Evolutionary conservation across 306 rosid genomes (phyloP), one percentile per base, ranked within the genome.

Genomic region (Medicago ruthenica): DNA sequence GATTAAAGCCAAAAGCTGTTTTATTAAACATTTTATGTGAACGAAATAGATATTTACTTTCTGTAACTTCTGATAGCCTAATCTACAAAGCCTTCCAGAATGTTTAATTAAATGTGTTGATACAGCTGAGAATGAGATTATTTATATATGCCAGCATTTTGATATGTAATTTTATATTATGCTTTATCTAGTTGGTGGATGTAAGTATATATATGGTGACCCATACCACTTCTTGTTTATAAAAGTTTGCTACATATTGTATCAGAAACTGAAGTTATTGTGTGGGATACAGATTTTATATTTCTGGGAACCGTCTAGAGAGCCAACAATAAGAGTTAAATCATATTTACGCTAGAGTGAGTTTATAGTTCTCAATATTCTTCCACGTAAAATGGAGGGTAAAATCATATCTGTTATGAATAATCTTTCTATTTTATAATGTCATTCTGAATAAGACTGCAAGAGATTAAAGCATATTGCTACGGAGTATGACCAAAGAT

Each of bases 11-110:
- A 47, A 70, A 59, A 71, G 47, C 45, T 48, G 40, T 20, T 64
- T 45, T 71, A 55, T 44, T 22, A 57, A 42, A 71, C 37, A 66
- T 41, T 71, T 66, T n/a, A 48, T 45, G 53, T 18, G 13, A 55
- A 64, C 13, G 15, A 57, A 79, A 71, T 63, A 51, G 75, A 51
- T 65, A 55, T 57, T 21, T 68, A 68, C 50, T 61, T 34, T 41
- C 57, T 16, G 51, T 48, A 71, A 77, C 68, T 58, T 31, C 14
- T 7, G 62, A 45, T 37, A 31, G 70, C 81, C 78, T 54, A 76
- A 71, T 63, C 58, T 71, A 58, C 74, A 64, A 17, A 64, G 64
- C 69, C 31, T 41, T 65, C 45, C 60, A 73, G 76, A 82, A 73
- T 22, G 45, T 67, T 53, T 39, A 17, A 41, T 51, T 70, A 20